A percentile compares a stretch with the other conserved stretches of the same genome.
Evolutionary conservation across 129 eudicot species (phyloP).

Genomic region (Calendula officinalis): DNA sequence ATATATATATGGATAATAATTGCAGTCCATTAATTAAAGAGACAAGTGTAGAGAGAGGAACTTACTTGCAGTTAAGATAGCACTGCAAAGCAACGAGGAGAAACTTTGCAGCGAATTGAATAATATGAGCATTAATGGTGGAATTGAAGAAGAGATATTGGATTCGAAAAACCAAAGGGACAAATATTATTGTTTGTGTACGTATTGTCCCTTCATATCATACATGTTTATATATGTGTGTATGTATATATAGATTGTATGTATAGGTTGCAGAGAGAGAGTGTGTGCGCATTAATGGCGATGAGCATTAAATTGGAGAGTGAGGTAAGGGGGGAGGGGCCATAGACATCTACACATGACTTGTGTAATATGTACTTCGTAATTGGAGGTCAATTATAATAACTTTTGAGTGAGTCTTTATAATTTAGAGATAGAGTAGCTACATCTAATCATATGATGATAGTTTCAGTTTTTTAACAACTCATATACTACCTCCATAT

Average conservation of each 20-base stretch:
- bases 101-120: constrained; percentile 16
- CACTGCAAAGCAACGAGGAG: constrained; percentile 23
- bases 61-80: constrained; percentile 23
- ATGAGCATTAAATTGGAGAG: constrained; percentile 32
- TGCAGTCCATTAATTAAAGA: constrained; percentile 23
- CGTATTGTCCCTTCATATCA: constrained; percentile 31
- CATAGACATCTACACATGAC: constrained; percentile 24
- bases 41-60: constrained; percentile 9
- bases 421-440: too few species aligned
- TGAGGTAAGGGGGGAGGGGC: constrained; percentile 23
- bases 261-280: constrained; percentile 34
- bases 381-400: too few species aligned
- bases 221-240: neutral
- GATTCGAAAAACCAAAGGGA: constrained; percentile 25
- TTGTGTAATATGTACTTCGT: constrained; percentile 7
- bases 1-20: too few species aligned
- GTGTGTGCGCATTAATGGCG: constrained; percentile 30
- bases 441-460: too few species aligned
- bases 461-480: too few species aligned
- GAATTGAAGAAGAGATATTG: constrained; percentile 14
- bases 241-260: too few species aligned
- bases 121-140: constrained; percentile 21
- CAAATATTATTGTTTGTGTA: constrained; percentile 16
- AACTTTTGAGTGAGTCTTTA: too few species aligned
- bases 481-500: too few species aligned